Evolutionary conservation across 2,329 filamentous ascomycete species (phyloP), one percentile per base, ranked within the genome.

Genomic region (Leptographium flavum): DNA sequence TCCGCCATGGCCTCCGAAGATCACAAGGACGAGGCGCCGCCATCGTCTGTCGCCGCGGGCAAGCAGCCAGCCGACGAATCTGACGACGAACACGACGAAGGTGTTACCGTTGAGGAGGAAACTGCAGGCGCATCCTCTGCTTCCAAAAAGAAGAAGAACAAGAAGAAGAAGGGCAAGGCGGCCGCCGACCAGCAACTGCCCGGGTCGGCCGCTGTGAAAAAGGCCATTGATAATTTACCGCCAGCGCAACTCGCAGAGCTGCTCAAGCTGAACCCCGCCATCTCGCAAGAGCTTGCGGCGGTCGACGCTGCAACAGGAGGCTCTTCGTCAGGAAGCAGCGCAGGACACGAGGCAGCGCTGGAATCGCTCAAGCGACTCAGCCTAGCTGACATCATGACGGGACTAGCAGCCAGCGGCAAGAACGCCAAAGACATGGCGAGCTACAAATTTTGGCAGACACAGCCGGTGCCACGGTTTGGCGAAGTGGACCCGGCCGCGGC

Each of bases 371-470:
- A 75, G 63, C 73, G 74, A 54, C 68, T 86, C 58, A 80, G 71
- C 52, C 65, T 85, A 45, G 73, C 79, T 58, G 80, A 86, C 51
- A 76, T 85, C 57, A 76, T 86, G 73, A 84, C 82, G 1, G 81
- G 82, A 0, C 63, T 85, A 56, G 82, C 87, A 15, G 70, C 85
- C 8, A 79, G 76, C 50, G 84, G 83, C 46, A 93, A 92, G 71
- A 94, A 94, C 57, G 81, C 79, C 55, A 95, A 94, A 68, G 88
- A 95, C 59, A 94, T 95, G 87, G 87, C 82, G 7, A 85, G 81
- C 47, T 95, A 96, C 73, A 95, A 94, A 65, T 98, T 98, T 68
- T 98, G 92, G 92, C 81, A 87, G 62, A 98, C 92, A 39, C 92
- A 98, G 63, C 92, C 92, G 1, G 92, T 98, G 48, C 84, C 85